Conservation (phyloP, 768 basidiomycete species). For the Galerina marginata region DNA sequence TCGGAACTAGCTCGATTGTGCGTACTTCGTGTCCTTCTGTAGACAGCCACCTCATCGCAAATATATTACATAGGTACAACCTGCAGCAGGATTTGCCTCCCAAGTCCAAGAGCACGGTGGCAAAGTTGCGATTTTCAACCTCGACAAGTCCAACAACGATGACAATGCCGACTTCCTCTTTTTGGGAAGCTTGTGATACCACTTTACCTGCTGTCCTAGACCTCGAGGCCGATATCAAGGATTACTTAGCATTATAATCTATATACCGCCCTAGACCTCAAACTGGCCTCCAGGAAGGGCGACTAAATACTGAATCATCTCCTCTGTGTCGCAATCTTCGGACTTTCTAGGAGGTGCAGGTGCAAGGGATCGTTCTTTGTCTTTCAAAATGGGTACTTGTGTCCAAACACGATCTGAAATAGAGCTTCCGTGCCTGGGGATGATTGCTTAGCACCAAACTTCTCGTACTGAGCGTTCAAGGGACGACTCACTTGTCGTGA, state of each 20-base stretch:
- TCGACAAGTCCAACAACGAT: slow-evolving; percentile 39
- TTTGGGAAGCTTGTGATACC: slow-evolving; percentile 50
- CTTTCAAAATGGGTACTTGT: no score
- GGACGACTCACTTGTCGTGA: no score
- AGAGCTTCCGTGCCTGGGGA: no score
- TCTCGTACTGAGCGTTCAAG: no score
- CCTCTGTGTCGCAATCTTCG: no score
- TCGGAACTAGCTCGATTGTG: slow-evolving; percentile 51
- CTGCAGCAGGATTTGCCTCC: slow-evolving; percentile 39
- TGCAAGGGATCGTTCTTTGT: no score
- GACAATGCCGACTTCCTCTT: slow-evolving; percentile 52
- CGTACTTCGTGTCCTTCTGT: slow-evolving; percentile 6
- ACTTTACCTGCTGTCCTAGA: slow-evolving; percentile 46
- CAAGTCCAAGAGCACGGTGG: slow-evolving; percentile 40
- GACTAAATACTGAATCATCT: no score
- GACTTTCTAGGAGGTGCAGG: no score
- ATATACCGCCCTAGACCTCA: no score
- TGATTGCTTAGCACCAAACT: no score
- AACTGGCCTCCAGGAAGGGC: no score
- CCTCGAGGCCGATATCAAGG: slow-evolving; percentile 20
- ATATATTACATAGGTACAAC: slow-evolving; percentile 33
- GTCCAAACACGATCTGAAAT: no score
- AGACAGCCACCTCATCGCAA: not conserved
- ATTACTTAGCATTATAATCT: not conserved
- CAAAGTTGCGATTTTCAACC: slow-evolving; percentile 45